phyloP scores from a whole-genome alignment of 2,329 filamentous ascomycete genomes.

The Nigrograna mackinnonii region DNA sequence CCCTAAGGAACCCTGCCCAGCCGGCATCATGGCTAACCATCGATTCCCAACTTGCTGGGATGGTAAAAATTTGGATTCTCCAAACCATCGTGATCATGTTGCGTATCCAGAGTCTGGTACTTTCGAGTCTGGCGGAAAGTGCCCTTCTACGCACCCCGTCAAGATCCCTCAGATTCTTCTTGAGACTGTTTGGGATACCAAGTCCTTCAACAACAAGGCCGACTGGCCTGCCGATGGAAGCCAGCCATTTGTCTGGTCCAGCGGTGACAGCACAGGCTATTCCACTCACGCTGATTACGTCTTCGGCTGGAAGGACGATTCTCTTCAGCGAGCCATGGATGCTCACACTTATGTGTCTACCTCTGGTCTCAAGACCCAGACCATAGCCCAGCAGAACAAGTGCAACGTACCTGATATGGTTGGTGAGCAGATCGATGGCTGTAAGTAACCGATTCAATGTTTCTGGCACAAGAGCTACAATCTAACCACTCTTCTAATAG shows the following conservation, averaged over 20 bases:
- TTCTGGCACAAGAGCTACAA: too few relatives aligned
- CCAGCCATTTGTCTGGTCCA: slow-evolving; percentile 36
- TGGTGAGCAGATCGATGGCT: slow-evolving; percentile 31
- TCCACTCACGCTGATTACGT: slow-evolving; percentile 35
- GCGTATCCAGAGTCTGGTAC: slow-evolving; percentile 29
- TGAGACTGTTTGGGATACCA: slow-evolving; percentile 38
- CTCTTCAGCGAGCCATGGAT: slow-evolving; percentile 32
- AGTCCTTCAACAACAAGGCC: slow-evolving; percentile 32
- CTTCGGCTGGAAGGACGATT: slow-evolving; percentile 36
- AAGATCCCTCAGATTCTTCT: slow-evolving; percentile 33
- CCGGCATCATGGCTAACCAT: slow-evolving; percentile 31
- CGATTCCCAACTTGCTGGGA: slow-evolving; percentile 33
- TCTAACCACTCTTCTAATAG: too few relatives aligned
- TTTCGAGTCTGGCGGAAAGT: slow-evolving; percentile 32
- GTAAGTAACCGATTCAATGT: too few relatives aligned
- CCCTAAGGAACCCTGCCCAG: slow-evolving; percentile 23
- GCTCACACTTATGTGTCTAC: slow-evolving; percentile 30
- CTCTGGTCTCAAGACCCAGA: slow-evolving; percentile 35
- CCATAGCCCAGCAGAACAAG: slow-evolving; percentile 36
- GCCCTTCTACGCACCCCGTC: slow-evolving; percentile 29
- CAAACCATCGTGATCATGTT: slow-evolving; percentile 29
- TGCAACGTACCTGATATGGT: slow-evolving; percentile 36
- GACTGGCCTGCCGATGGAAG: slow-evolving; percentile 34
- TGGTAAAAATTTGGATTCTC: slow-evolving; percentile 27
- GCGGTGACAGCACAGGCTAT: slow-evolving; percentile 29